Conservation (phyloP, 306 rosid genomes). For the Lithocarpus polystachyus region DNA sequence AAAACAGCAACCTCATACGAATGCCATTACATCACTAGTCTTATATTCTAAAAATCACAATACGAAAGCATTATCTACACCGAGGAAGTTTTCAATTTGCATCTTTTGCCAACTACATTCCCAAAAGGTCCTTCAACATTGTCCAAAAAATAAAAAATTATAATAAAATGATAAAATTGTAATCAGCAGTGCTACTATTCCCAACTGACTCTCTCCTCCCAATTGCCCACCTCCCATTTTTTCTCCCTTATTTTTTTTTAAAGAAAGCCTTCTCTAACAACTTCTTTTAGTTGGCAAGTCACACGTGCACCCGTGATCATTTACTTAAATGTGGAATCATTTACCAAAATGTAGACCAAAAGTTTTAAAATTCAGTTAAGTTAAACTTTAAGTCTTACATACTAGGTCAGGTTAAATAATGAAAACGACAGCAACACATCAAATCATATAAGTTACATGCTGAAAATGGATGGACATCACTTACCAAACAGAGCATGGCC, state of each 20-base stretch:
- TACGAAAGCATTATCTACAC: background rate
- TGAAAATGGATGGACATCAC: conserved; percentile 23
- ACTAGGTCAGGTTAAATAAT: background rate
- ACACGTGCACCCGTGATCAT: no score
- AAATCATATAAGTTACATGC: background rate
- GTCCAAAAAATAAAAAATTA: no score
- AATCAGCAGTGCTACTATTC: background rate
- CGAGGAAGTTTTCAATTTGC: background rate
- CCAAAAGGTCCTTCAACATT: background rate
- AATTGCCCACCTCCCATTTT: background rate
- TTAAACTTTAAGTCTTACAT: background rate
- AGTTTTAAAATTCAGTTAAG: background rate
- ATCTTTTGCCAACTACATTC: background rate
- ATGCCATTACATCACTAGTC: background rate
- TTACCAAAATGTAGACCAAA: background rate
- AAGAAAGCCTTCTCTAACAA: background rate
- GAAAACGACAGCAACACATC: background rate
- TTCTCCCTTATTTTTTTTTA: background rate
- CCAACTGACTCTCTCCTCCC: background rate
- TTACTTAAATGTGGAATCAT: background rate
- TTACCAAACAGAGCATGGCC: conserved; percentile 98
- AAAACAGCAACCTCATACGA: conserved; percentile 6
- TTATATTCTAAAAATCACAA: background rate
- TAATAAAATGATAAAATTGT: background rate
- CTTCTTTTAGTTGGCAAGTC: no score